Conservation (phyloP, 148 eudicot genomes). For the Hydrangea macrophylla region DNA sequence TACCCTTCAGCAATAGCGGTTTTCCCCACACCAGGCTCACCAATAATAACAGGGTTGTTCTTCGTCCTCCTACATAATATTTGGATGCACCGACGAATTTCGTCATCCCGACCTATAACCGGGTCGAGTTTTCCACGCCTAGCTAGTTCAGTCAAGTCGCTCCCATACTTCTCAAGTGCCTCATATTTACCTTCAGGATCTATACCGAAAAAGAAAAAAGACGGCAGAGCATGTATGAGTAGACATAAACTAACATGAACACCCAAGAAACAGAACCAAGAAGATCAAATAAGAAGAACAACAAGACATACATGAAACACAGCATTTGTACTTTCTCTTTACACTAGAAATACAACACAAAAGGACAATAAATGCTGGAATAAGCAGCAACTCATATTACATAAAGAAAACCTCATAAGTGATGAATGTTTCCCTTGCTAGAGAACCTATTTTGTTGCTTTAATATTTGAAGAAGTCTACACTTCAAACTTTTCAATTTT, state of each 20-base stretch:
- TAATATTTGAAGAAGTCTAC: too few relatives aligned
- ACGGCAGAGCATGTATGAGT: neutral
- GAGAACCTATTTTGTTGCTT: neutral
- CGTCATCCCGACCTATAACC: conserved; percentile 96
- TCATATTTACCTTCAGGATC: conserved; percentile 96
- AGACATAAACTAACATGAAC: neutral
- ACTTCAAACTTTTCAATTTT: too few relatives aligned
- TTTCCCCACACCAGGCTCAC: conserved; percentile 99
- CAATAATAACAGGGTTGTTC: conserved; percentile 97
- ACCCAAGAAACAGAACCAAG: neutral
- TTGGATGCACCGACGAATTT: conserved; percentile 95
- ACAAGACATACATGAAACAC: neutral
- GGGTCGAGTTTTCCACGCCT: conserved; percentile 96
- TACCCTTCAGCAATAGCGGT: conserved; percentile 99
- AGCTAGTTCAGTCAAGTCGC: conserved; percentile 91
- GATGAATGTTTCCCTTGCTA: neutral
- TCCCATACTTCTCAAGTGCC: conserved; percentile 93
- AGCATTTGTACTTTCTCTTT: neutral
- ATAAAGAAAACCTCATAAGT: neutral
- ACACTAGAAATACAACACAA: neutral
- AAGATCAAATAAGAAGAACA: neutral
- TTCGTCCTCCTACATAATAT: conserved; percentile 90
- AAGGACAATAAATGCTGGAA: neutral
- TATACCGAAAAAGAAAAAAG: conserved; percentile 27
- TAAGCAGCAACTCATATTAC: neutral